Evolutionary conservation across 2,329 filamentous ascomycete species (phyloP), one percentile per base, ranked within the genome.

Genomic region (Teratosphaeria epicoccoides): DNA sequence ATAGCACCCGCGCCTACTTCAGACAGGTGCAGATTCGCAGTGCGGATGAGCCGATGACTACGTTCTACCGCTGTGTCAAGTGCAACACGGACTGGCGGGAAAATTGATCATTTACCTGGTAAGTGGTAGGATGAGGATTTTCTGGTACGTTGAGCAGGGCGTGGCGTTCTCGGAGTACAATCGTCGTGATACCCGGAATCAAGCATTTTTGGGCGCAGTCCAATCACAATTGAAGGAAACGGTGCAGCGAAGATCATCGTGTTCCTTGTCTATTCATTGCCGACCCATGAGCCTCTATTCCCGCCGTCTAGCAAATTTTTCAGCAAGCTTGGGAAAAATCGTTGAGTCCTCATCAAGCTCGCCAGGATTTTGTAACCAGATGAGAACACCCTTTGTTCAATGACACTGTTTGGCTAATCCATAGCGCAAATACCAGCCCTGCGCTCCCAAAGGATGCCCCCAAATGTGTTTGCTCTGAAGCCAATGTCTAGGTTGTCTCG

Each of bases 1-100:
- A 87, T 64, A 88, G 88, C 57, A 78, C 82, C 55, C 82, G 88
- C 73, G 93, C 93, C 3, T 94, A 90, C 57, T 97, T 91, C 75
- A 95, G 90, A 75, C 88, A 95, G 76, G 83, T 97, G 61, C 93
- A 98, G 78, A 97, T 97, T 72, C 83, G 93, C 61, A 95, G 88
- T 76, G 93, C 93, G 49, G 93, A 98, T 73, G 93, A 98, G 77
- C 93, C 93, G 55, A 96, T 95, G 87, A 98, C 93, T 59, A 91
- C 83, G 55, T 97, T 97, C 71, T 94, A 85, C 73, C 93, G 89
- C 65, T 75, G 72, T 55, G 69, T 68, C 20, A 67, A 69, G 55
- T 75, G 72, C 54, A 64, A 62, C 5, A 67, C 69, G 47, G 69
- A 74, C 51, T 75, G 72, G 72, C 65, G 72, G 40, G 72, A 74